Evolutionary conservation across 495 filamentous ascomycete species (phyloP).

Genomic region (Geoglossum glabrum): DNA sequence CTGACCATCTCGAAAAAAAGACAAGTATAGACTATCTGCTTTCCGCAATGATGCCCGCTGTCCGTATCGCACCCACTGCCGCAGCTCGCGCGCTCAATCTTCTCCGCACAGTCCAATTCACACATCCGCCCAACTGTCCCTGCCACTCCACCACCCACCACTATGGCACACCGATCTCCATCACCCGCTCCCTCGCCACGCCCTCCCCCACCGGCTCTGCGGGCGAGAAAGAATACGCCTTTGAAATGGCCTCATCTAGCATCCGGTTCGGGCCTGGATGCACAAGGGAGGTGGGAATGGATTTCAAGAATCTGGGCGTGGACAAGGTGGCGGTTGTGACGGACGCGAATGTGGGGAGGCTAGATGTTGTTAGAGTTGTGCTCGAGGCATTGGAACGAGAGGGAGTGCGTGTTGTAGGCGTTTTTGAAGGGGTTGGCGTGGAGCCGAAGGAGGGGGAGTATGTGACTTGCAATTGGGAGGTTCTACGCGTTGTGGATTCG

Average conservation of each 20-base stretch:
- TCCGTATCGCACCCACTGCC: constrained; percentile 44
- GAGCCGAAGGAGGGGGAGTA: constrained; percentile 90
- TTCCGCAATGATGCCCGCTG: constrained; percentile 27
- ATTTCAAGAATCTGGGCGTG: constrained; percentile 74
- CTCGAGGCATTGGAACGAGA: constrained; percentile 51
- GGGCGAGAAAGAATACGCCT: constrained; percentile 82
- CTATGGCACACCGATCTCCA: constrained; percentile 22
- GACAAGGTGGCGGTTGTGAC: constrained; percentile 83
- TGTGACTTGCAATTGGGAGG: too few species aligned
- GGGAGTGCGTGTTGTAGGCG: constrained; percentile 57
- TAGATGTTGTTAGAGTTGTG: constrained; percentile 60
- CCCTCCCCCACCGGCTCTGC: constrained; percentile 17
- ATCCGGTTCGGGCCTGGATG: constrained; percentile 85
- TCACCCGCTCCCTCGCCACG: constrained; percentile 50
- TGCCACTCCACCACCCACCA: constrained; percentile 75
- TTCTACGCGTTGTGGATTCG: too few species aligned
- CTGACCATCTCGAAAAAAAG: too few species aligned
- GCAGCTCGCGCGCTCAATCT: constrained; percentile 62
- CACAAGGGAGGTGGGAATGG: constrained; percentile 98
- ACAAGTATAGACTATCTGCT: background rate
- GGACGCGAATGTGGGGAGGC: constrained; percentile 52
- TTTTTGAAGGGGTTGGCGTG: constrained; percentile 57
- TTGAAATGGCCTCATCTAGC: constrained; percentile 88
- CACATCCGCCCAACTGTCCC: constrained; percentile 75
- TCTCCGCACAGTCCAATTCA: constrained; percentile 73